Percentiles rank a stretch among this genome's conserved stretches.
Conservation (phyloP, 352 stramenopile genomes). For the Thalassiosira mediterranea region DNA sequence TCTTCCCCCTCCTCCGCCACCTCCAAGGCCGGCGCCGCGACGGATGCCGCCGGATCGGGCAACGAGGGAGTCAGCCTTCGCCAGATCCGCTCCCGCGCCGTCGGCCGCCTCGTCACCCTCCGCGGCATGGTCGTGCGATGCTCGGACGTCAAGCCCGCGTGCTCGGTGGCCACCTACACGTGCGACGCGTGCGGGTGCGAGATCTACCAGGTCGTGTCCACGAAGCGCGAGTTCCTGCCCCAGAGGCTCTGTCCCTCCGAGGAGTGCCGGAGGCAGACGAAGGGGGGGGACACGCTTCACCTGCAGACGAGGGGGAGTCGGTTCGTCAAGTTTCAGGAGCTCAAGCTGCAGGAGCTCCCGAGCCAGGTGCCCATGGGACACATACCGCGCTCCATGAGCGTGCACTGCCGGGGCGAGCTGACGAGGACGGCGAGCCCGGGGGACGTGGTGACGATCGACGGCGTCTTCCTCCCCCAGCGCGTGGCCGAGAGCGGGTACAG, state of each 20-base stretch:
- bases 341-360: constrained; percentile 96
- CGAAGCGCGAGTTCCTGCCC: constrained; percentile 94
- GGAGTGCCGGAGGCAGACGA: constrained; percentile 87
- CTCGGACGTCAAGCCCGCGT: constrained; percentile 96
- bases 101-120: constrained; percentile 95
- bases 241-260: constrained; percentile 90
- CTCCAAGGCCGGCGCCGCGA: constrained; percentile 14
- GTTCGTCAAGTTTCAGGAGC: constrained; percentile 99
- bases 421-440: constrained; percentile 93
- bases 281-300: constrained; percentile 81
- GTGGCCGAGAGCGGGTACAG: constrained; percentile 86
- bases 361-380: constrained; percentile 97
- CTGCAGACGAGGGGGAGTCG: constrained; percentile 97
- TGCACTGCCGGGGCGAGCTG: constrained; percentile 92
- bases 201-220: constrained; percentile 94
- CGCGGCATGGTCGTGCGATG: constrained; percentile 98
- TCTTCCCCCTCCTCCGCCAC: constrained; percentile 13
- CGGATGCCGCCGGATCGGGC: constrained; percentile 10
- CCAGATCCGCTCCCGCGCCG: constrained; percentile 92
- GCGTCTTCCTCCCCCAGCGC: constrained; percentile 92
- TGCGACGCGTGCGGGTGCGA: constrained; percentile 92
- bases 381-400: constrained; percentile 91
- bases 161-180: constrained; percentile 97
- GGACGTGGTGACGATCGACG: constrained; percentile 95
- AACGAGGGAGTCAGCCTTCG: constrained; percentile 88